These are phyloP conservation scores for Calonectria fujianensis DNA, from an alignment of 2,329 filamentous ascomycete species.

Conservation along the genomic window DNA sequence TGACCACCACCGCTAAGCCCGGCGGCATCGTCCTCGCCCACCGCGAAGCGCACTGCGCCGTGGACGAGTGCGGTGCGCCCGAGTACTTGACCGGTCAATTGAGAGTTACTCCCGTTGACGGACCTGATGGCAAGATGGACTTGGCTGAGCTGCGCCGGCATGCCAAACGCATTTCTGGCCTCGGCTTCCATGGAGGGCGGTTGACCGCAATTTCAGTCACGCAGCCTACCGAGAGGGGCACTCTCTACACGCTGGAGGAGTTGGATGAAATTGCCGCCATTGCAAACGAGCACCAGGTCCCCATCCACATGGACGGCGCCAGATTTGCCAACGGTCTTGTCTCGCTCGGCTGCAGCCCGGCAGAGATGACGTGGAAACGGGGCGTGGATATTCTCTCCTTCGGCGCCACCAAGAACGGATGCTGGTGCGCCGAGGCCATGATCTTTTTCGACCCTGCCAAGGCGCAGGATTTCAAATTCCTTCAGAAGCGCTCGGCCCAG, in stretches of 20 bases:
- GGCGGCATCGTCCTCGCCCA: constrained; percentile 25
- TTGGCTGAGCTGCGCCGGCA: constrained; percentile 15
- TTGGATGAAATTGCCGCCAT: constrained; percentile 14
- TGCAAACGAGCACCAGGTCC: constrained; percentile 17
- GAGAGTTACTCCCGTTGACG: constrained; percentile 7
- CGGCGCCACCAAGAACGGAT: constrained; percentile 28
- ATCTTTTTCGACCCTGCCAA: constrained; percentile 13
- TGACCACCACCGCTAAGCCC: constrained; percentile 20
- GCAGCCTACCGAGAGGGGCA: constrained; percentile 26
- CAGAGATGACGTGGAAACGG: constrained; percentile 30
- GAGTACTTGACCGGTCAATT: constrained; percentile 12
- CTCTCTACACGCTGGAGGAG: constrained; percentile 21
- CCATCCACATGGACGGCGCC: constrained; percentile 30
- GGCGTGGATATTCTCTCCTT: constrained; percentile 30
- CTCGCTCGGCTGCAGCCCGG: constrained; percentile 28
- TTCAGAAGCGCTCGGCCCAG: constrained; percentile 26
- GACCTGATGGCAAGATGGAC: constrained; percentile 24
- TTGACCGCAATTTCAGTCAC: constrained; percentile 24
- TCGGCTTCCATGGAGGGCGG: constrained; percentile 22
- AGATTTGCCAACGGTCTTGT: constrained; percentile 26
- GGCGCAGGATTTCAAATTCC: constrained; percentile 13
- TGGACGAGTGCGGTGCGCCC: constrained; percentile 30
- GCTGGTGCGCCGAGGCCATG: constrained; percentile 29
- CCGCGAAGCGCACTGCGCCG: constrained; percentile 13
- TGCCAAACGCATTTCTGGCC: constrained; percentile 9